Evolutionary conservation across 2,329 filamentous ascomycete genomes (phyloP), one percentile per base, ranked within the genome.

Genomic region (Talaromyces sp.): DNA sequence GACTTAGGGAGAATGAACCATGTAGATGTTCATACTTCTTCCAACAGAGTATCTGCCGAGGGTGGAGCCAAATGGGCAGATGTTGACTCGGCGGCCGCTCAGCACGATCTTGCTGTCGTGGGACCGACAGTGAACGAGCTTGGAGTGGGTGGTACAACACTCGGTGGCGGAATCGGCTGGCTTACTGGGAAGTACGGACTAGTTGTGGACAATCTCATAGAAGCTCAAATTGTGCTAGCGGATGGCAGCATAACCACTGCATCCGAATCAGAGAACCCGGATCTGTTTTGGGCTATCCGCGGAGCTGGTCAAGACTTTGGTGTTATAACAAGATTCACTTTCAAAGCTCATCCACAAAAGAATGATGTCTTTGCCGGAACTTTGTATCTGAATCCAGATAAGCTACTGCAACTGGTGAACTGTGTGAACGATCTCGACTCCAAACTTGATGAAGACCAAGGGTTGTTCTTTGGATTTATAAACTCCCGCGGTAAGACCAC

Each of bases 401-500:
- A 63, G 78, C 5, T 75, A 78, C 19, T 78, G 86, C 4, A 79
- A 89, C 9, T 82, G 87, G 66, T 89, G 87, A 72, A 82, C 82
- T 1, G 89, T 84, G 73, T 80, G 79, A 17, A 75, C 87, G 64
- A 80, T 77, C n/a, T 78, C 86, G 5, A 81, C 81, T 6, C 81
- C 77, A 4, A 80, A 82, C 35, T 68, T 76, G 10, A 79, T 83
- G 1, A 81, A 84, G 69, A 82, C 82, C 0, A 71, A 77, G 11
- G 69, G 84, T 0, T 88, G 84, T 74, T 78, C 81, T 65, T 74
- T 81, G n/a, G 89, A 87, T 89, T 47, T 83, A 89, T 75, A 87
- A 86, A 77, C 84, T 87, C 71, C 85, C 89, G 71, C 84, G 83
- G 0, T 89, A 89, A 69, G 85, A 81, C 13, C 70, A 88, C 49